Conservation (phyloP, 805 yeast genomes). For the Candida patagonica region DNA sequence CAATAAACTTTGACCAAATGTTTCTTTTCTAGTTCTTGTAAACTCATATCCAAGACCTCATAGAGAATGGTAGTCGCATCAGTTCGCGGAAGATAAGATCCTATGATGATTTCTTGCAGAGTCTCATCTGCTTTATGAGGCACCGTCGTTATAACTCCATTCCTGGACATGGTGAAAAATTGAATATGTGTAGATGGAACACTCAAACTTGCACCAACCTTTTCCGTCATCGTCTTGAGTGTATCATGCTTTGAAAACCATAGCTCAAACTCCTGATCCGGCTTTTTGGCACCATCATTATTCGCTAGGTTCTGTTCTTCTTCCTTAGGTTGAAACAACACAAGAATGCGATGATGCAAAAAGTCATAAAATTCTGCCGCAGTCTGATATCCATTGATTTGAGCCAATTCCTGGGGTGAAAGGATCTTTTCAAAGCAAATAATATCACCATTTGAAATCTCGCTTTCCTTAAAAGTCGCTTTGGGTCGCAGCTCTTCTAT, state of each 20-base stretch:
- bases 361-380: constrained; percentile 26
- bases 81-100: constrained; percentile 13
- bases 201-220: constrained; percentile 45
- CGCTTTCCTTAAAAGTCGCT: constrained; percentile 24
- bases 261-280: constrained; percentile 29
- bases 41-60: constrained; percentile 65
- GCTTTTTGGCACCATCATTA: constrained; percentile 20
- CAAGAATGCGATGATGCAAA: constrained; percentile 23
- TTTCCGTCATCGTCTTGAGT: constrained; percentile 52
- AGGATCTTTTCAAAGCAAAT: constrained; percentile 25
- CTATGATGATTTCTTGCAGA: constrained; percentile 27
- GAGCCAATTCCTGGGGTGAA: constrained; percentile 16
- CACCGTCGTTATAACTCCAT: constrained; percentile 41
- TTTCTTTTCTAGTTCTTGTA: constrained; percentile 71
- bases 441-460: constrained; percentile 30
- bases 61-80: too few relatives aligned
- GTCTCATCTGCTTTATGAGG: constrained; percentile 23
- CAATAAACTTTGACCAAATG: constrained; percentile 56
- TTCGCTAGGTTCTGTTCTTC: constrained; percentile 10
- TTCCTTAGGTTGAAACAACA: constrained; percentile 20
- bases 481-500: constrained; percentile 23
- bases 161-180: constrained; percentile 52
- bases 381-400: constrained; percentile 11
- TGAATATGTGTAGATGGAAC: constrained; percentile 55
- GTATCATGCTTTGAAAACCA: constrained; percentile 60